Evolutionary conservation across 116 monocot genomes (phyloP).

Genomic region (Iris pallida): DNA sequence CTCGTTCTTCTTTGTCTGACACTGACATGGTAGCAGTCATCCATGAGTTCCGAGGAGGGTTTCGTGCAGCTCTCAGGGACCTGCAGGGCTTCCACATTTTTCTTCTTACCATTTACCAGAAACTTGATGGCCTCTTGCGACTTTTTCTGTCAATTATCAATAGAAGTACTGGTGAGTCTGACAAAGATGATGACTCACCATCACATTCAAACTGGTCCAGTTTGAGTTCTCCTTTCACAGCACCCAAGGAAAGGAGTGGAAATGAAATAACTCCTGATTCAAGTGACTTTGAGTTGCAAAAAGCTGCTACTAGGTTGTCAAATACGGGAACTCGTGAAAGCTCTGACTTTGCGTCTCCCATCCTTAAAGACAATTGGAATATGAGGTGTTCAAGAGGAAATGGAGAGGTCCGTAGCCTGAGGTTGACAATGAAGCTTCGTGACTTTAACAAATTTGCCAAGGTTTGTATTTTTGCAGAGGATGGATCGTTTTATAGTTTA

Average conservation of each 20-base stretch:
- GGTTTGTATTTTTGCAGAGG: conserved; percentile 25
- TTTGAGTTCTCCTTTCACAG: conserved; percentile 16
- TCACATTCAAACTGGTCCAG: conserved; percentile 14
- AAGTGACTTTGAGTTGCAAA: conserved; percentile 38
- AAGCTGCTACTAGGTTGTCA: conserved; percentile 20
- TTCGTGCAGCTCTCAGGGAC: conserved; percentile 72
- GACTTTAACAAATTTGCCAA: conserved; percentile 73
- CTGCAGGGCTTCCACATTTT: conserved; percentile 82
- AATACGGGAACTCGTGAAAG: conserved; percentile 35
- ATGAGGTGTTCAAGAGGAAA: conserved; percentile 43
- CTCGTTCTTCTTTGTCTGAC: conserved; percentile 33
- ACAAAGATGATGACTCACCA: conserved; percentile 54
- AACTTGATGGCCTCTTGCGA: conserved; percentile 68
- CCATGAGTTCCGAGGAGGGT: conserved; percentile 72
- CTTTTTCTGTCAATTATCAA: conserved; percentile 49
- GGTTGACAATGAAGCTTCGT: conserved; percentile 77
- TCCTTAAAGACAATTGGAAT: conserved; percentile 50
- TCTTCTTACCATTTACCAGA: conserved; percentile 79
- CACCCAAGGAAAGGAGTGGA: conserved; percentile 17
- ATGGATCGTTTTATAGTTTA: too few relatives aligned
- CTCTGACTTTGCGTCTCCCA: conserved; percentile 44
- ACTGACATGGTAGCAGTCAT: conserved; percentile 38
- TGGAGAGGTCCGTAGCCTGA: conserved; percentile 51
- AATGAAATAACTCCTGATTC: conserved; percentile 33
- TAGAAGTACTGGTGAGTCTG: conserved; percentile 45